These are phyloP conservation scores for Hypoxylon sp. DNA, from an alignment of 2,329 filamentous ascomycete genomes.

Conservation along the genomic window DNA sequence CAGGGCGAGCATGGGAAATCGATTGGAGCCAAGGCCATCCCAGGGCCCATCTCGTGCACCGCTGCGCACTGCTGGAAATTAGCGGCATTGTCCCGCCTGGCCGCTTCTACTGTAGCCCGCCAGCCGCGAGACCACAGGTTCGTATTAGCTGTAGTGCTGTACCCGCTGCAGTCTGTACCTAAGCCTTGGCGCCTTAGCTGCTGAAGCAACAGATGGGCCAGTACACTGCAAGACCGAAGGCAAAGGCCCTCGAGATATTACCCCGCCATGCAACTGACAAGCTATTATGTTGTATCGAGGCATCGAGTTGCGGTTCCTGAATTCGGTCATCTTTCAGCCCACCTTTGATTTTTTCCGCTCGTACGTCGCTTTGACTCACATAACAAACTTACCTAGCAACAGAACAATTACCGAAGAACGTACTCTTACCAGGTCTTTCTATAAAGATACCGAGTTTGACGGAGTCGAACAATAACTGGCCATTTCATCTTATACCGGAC, in stretches of 20 bases:
- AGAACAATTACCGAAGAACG: background rate
- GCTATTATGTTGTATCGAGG: background rate
- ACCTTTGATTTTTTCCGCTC: constrained; percentile 15
- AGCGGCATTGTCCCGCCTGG: constrained; percentile 10
- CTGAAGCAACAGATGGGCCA: too few relatives aligned
- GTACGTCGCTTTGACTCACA: constrained; percentile 21
- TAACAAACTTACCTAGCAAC: constrained; percentile 1
- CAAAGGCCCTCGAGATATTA: too few relatives aligned
- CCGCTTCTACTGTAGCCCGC: too few relatives aligned
- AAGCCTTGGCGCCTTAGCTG: too few relatives aligned
- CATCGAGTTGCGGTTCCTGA: constrained; percentile 10
- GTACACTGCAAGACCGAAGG: too few relatives aligned
- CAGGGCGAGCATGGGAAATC: too few relatives aligned
- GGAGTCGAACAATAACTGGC: background rate
- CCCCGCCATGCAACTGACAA: constrained; percentile 27
- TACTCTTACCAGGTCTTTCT: background rate
- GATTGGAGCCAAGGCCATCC: constrained; percentile 24
- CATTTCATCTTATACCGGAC: background rate
- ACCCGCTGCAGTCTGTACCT: too few relatives aligned
- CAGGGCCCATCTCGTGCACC: constrained; percentile 3
- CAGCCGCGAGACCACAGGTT: background rate
- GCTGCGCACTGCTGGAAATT: constrained; percentile 29
- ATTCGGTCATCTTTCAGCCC: constrained; percentile 24
- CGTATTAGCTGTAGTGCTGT: background rate
- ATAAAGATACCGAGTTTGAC: background rate